Base-by-base conservation (phyloP, 371 early-diverging fungal species). In the Apophysomyces trapeziformis region DNA sequence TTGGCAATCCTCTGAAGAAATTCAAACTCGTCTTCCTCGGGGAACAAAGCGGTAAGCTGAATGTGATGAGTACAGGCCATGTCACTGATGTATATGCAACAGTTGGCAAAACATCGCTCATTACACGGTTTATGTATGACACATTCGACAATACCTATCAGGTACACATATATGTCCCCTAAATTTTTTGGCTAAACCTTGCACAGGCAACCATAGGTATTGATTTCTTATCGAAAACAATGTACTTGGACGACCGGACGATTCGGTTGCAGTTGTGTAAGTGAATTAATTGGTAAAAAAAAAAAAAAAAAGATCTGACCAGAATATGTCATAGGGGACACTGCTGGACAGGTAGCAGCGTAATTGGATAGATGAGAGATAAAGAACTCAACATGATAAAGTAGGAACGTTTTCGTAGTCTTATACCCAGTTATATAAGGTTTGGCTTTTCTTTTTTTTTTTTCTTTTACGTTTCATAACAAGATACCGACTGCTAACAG, bases 31-130 rank as follows among this genome's bases (percentile, higher is more conserved):
- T 96, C 14, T 95, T 98, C 74, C 88, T 98, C 11, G 99, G 99
- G 60, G 97, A 97, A 72, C 97, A 97, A 76, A 94, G 95, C 71
- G 97, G 97, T 96, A 90, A 78, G 81, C 9, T 21, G 12, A 18
- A 5, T 2, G 14, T 16, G 4, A 37, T 45, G 44, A 38, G 4
- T 60, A 6, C 37, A 12, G 26, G 2, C 5, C n/a, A 37, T 32
- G 18, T 12, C 14, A 14, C 18, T 16, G 8, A 60, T 32, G 45
- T 16, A 38, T 39, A 46, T 47, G 47, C 36, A n/a, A 13, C 58
- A 95, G 99, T 99, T 39, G 99, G 99, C 46, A 99, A 99, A 75
- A 99, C 99, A 1, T 97, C 99, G 1, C 88, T 99, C 60, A 99
- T 99, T 68, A 99, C 99, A 16, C 90, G 98, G 37, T 99, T 99